Base-by-base conservation (phyloP, 495 filamentous ascomycete species). In the Trichoderma asperelloides region DNA sequence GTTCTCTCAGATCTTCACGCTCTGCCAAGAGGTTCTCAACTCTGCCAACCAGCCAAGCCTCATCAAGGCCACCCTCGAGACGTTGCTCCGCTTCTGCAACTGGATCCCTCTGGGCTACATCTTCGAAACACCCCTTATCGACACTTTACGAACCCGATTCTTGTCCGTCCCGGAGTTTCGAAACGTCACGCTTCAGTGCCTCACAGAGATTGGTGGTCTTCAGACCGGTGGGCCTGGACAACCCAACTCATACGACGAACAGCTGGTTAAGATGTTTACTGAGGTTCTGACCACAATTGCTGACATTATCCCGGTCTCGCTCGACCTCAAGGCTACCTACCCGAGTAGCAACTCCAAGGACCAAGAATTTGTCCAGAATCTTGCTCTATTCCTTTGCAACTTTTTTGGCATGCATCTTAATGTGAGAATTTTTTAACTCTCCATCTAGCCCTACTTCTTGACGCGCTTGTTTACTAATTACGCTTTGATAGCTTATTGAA, bases 71-170 rank as follows among this genome's bases (percentile, higher is more conserved):
- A 98, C 95, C 0, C 80, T 99, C 51, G 93, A 97, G 77, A 98
- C 95, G 0, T 82, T 99, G 18, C 84, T 99, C 40, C 89, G 93
- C 45, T 99, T 99, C 74, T 86, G 97, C 74, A 99, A 97, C 78
- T 98, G 95, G 95, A 99, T 98, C 67, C 96, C 95, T 0, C 79
- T 99, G 40, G 95, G 96, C 21, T 99, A 97, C 77, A 96, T 99
- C 69, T 98, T 99, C 74, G 96, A 99, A 79, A 98, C 94, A 0
- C 86, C 91, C 1, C 88, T 99, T 70, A 98, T 99, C 77, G 92
- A 96, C 69, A 99, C 94, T 0, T 81, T 99, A 47, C 85, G 93
- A 66, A 92, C 87, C 30, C 84, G 95, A 43, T 99, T 98, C 78
- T 80, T 98, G 67, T 92, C 95, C 70, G 82, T 88, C 47, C 91